Base-by-base conservation (phyloP, 2,329 filamentous ascomycete genomes). In the Zasmidium angulare region DNA sequence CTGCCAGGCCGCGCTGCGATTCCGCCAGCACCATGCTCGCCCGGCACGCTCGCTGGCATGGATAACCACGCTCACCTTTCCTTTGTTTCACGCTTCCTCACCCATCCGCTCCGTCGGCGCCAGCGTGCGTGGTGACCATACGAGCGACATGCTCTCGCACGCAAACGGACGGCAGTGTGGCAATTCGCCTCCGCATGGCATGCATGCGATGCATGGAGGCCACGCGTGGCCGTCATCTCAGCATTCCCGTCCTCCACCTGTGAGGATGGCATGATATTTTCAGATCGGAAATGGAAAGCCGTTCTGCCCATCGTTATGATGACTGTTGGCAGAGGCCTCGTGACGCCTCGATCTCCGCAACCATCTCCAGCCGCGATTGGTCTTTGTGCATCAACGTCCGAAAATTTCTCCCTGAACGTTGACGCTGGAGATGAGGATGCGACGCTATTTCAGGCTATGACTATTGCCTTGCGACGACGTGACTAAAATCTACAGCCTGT, bases 81-180 rank as follows among this genome's bases (percentile, higher is more conserved):
- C 57, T 61, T 58, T 61, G 60, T 63, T 46, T 58, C 60, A 58
- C n/a, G n/a, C 56, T 54, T 56, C 55, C 54, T 61, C 36, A 40
- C 49, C 58, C 52, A 24, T 58, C 60, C 48, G 51, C 47, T 52
- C 22, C 40, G 21, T 48, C 57, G 55, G 59, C 49, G 46, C 40
- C 31, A 57, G n/a, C 23, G 12, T 17, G 36, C 11, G 36, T 14
- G 29, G 29, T 14, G 36, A 43, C 36, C 12, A 17, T 7, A 43
- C 36, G 36, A 43, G 36, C n/a, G 36, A 43, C 36, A 43, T 17
- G 36, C 36, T 43, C 36, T 43, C 36, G 51, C 46, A 59, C 56
- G 60, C 50, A 56, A 62, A 57, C 62, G 56, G 53, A 57, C 62
- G 56, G 53, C 40, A 17, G n/a, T 23, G 55, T 59, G 56, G 53